Base-by-base conservation (phyloP, 495 filamentous ascomycete species). In the Aspergillus leporis region DNA sequence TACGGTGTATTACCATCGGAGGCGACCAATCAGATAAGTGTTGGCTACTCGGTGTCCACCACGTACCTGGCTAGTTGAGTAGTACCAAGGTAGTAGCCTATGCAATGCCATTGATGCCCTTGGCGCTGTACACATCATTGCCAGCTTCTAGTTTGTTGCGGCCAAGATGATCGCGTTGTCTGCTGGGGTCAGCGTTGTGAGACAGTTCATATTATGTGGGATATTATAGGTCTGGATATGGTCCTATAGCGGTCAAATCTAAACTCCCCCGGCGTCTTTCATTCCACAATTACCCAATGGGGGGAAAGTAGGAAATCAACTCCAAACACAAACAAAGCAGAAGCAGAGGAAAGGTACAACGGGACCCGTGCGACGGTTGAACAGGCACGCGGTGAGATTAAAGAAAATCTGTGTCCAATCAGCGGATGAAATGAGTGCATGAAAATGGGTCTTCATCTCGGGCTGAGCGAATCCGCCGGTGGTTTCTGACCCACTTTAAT, bases 351-450 rank as follows among this genome's bases (percentile, higher is more conserved):
- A 36, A 19, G n/a, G 21, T 12, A 52, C 5, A 38, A 38, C 9
- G n/a, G 16, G 30, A 16, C 5, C 49, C 49, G 49, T 51, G 49
- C 49, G 18, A 19, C 16, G 25, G 49, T 30, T 10, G 31, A 21
- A 38, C n/a, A 9, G 31, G 48, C 48, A 51, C 48, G 48, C 48
- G 48, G 48, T 23, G 50, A 52, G 31, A 52, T 52, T 52, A 52
- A 52, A 36, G 3, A 21, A 5, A 19, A 19, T 21, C 50, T 36
- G 50, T 4, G 30, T 13, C 50, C 50, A 52, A 52, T 52, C 30
- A 52, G 16, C 4, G 31, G 7, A 7, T 14, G 7, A 23, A 47
- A 22, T 22, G 9, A 14, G 7, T 1, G 8, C 18, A 47, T 47
- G 18, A 47, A 47, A 47, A 7, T 19, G 41, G 41, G 18, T 45